phyloP scores from a whole-genome alignment of 345 rosid genomes.

The Sonneratia caseolaris region DNA sequence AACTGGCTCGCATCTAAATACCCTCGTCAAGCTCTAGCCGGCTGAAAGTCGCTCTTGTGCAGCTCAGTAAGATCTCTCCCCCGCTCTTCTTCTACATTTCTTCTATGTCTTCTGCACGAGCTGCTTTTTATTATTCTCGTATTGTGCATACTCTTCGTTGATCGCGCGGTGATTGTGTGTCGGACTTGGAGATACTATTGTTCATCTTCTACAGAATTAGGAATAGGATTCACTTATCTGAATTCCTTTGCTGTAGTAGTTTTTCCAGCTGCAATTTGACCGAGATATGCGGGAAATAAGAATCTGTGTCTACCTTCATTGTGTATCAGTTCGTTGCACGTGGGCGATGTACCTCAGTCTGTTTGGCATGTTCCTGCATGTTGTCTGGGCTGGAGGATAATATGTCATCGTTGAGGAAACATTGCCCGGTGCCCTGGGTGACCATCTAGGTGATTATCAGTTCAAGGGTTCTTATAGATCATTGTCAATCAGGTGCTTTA shows the following conservation, averaged over 20 bases:
- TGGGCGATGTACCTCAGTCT: not conserved
- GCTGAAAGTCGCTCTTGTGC: not conserved
- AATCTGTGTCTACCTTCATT: too few species aligned
- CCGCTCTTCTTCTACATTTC: not conserved
- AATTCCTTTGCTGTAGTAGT: not conserved
- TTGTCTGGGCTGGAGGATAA: not conserved
- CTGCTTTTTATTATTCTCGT: not conserved
- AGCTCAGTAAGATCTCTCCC: not conserved
- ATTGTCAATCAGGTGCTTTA: constrained; percentile 1
- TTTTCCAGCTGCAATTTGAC: not conserved
- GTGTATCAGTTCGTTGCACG: too few species aligned
- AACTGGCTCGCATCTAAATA: not conserved
- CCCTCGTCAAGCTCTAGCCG: not conserved
- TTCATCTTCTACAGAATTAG: not conserved
- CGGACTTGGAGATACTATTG: not conserved
- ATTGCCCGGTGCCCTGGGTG: not conserved
- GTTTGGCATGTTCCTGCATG: not conserved
- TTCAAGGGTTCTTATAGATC: not conserved
- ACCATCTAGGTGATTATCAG: not conserved
- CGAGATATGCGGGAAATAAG: not conserved
- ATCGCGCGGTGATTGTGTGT: not conserved
- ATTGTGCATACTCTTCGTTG: not conserved
- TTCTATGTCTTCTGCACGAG: too few species aligned
- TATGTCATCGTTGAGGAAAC: not conserved
- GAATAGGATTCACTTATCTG: too few species aligned